Base-by-base conservation (phyloP, 495 filamentous ascomycete genomes). In the Xylaria venustula region DNA sequence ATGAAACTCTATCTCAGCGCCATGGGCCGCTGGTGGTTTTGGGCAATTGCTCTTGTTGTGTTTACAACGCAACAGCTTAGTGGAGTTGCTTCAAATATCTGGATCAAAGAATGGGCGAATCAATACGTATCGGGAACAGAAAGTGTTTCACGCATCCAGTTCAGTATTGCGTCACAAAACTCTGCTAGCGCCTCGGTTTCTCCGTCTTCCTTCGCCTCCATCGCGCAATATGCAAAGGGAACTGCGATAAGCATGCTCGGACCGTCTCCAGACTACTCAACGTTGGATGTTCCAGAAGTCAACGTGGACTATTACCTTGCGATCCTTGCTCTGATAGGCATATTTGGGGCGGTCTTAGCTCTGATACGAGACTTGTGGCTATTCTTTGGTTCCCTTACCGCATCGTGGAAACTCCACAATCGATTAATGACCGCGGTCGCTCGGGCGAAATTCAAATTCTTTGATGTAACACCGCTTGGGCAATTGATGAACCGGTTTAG, bases 401-500 rank as follows among this genome's bases (percentile, higher is more conserved):
- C 95, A 7, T 97, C 94, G 8, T 88, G 85, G 79, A 87, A 85
- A 66, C 85, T 99, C 12, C 95, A 99, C 71, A 79, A 85, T 56
- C 81, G 84, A 25, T 83, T 99, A 46, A 87, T 98, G 73, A 80
- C 85, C 23, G 77, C 90, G 3, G 83, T 99, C 26, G 88, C 90
- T 56, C 87, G 92, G 52, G 95, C 95, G 15, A 91, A 90, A 68
- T 96, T 98, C 77, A 90, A 90, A 63, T 99, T 99, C 79, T 99
- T 99, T 70, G 95, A 99, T 71, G 91, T 91, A 1, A 99, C 95
- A 2, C 95, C 95, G 6, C 84, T 97, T 0, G 95, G 95, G 12
- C 94, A 97, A 73, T 82, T 99, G 63, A 98, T 98, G 90, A 99
- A 99, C 73, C 83, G 95, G 37, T 99, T 99, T 74, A 97, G 93